Evolutionary conservation across 345 rosid genomes (phyloP), one percentile per base, ranked within the genome.

Genomic region (Hevea brasiliensis): DNA sequence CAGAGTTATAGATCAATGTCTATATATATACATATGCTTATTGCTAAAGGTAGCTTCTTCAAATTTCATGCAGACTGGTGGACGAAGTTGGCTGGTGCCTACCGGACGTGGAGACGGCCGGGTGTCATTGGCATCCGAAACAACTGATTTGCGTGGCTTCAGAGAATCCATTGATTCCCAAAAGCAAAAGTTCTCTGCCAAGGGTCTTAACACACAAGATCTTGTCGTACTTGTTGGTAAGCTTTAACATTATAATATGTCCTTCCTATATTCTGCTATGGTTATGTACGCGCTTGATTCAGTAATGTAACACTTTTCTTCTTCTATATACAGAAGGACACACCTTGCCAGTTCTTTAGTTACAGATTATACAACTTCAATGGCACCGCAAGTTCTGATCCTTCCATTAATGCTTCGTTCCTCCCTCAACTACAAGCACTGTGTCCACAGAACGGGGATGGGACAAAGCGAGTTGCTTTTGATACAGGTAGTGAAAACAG

Each of bases 31-130:
- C 3, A 32, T 32, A 32, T 32, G 37, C 4, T 32, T 32, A 4
- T 32, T 32, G 37, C 4, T 32, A 32, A 32, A 32, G 37, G n/a
- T n/a, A n/a, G 37, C 37, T 59, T 59, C 13, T 58, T 15, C 26
- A 21, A 63, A 0, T 63, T 27, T 7, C 32, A 18, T 81, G 69
- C 88, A 89, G 97, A 85, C 89, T 15, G 85, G 91, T 26, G 97
- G 90, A 78, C 84, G 87, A 17, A 76, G 87, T 45, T 93, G 93
- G 81, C 81, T 82, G 0, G 92, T 91, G 27, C 83, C 85, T 6
- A 80, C 87, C 0, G 85, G 87, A 61, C 81, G 84, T 17, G 75
- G 82, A 70, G 87, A 84, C 15, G 85, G 85, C 0, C 47, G 70
- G 44, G 76, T 80, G 14, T 84, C 87, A 26, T 70, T 65, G 61